phyloP scores from a whole-genome alignment of 1,284 basidiomycete genomes.

The Leccinum colubrinum region DNA sequence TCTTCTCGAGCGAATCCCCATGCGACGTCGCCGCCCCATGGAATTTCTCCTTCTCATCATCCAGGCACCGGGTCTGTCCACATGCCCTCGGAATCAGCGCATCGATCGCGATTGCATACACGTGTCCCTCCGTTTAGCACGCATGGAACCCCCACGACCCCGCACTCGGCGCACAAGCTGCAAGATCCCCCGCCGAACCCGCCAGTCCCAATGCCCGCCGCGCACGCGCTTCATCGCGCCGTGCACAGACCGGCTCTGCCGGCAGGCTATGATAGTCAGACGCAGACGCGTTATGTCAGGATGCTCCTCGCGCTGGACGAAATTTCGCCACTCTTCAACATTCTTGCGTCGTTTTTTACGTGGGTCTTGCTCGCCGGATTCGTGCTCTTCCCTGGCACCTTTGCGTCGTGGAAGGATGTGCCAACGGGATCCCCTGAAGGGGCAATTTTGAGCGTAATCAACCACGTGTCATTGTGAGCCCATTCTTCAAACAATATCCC shows the following conservation, averaged over 20 bases:
- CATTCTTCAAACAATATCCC: background rate
- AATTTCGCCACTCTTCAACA: constrained; percentile 38
- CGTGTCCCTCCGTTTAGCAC: constrained; percentile 9
- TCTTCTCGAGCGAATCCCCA: constrained; percentile 16
- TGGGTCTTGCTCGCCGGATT: constrained; percentile 61
- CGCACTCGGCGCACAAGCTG: constrained; percentile 1
- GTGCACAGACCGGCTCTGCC: constrained; percentile 26
- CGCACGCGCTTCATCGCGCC: constrained; percentile 19
- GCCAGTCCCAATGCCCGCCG: constrained; percentile 4
- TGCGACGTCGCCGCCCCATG: constrained; percentile 10
- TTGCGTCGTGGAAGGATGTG: constrained; percentile 43
- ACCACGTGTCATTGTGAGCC: constrained; percentile 45
- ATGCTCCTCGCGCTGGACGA: constrained; percentile 34
- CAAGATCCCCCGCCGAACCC: constrained; percentile 1
- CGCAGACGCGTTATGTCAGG: constrained; percentile 31
- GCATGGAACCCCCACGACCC: background rate
- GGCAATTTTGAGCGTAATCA: constrained; percentile 35
- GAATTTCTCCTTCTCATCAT: constrained; percentile 5
- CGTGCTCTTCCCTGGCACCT: constrained; percentile 58
- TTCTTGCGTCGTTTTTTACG: constrained; percentile 51
- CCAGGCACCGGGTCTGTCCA: constrained; percentile 1
- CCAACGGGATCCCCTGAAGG: constrained; percentile 28
- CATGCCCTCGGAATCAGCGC: constrained; percentile 8
- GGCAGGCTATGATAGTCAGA: constrained; percentile 20
- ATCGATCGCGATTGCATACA: constrained; percentile 19